Evolutionary conservation across 805 yeast species (phyloP).

Genomic region (Ogataea neopini): DNA sequence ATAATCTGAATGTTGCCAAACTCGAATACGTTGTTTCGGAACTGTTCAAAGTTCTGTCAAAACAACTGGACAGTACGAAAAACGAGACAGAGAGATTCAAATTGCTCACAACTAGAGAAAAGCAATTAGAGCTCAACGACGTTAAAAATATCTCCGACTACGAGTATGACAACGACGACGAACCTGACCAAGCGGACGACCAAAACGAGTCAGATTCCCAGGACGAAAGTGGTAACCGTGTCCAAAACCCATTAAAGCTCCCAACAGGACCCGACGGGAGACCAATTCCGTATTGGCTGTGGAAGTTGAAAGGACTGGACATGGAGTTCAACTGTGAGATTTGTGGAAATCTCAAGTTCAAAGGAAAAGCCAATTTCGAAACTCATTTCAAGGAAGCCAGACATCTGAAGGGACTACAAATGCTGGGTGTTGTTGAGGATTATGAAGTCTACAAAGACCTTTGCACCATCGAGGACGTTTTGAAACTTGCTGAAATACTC

Average conservation of each 20-base stretch:
- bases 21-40: constrained; percentile 41
- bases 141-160: constrained; percentile 31
- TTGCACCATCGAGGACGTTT: constrained; percentile 66
- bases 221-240: constrained; percentile 38
- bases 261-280: constrained; percentile 88
- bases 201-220: constrained; percentile 25
- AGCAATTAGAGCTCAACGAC: constrained; percentile 53
- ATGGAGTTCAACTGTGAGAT: constrained; percentile 76
- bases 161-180: constrained; percentile 32
- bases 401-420: constrained; percentile 72
- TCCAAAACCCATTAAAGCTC: constrained; percentile 51
- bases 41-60: constrained; percentile 40
- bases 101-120: constrained; percentile 71
- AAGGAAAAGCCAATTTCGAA: constrained; percentile 71
- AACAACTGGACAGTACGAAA: constrained; percentile 50
- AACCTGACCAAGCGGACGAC: constrained; percentile 17
- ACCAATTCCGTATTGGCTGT: constrained; percentile 93
- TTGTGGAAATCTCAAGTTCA: constrained; percentile 73
- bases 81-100: constrained; percentile 63
- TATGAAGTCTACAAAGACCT: constrained; percentile 59
- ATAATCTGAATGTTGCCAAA: constrained; percentile 6
- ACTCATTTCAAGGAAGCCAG: constrained; percentile 72
- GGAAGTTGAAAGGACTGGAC: constrained; percentile 83
- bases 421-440: constrained; percentile 66
- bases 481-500: constrained; percentile 52